These are phyloP conservation scores for Aphanoascus verrucosus DNA, from an alignment of 2,329 filamentous ascomycete species.

Conservation along the genomic window DNA sequence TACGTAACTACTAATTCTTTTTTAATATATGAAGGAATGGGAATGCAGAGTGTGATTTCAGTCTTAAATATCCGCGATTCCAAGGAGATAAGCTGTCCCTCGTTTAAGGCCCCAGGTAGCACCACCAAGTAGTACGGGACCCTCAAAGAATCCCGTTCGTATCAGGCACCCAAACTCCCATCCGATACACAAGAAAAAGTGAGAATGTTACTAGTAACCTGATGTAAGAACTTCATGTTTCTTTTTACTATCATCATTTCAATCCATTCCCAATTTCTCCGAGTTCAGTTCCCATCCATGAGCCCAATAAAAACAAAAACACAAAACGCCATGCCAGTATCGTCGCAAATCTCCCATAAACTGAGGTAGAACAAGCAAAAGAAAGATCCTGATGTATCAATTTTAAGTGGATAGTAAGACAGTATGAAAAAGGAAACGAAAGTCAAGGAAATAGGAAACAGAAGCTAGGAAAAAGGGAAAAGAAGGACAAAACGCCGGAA, in stretches of 20 bases:
- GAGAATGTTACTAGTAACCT: not conserved
- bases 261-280: not conserved
- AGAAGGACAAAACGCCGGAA: not conserved
- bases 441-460: too few species aligned
- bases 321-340: conserved; percentile 1
- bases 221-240: not conserved
- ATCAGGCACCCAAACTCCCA: not conserved
- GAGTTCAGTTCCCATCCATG: not conserved
- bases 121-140: too few species aligned
- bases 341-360: not conserved
- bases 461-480: too few species aligned
- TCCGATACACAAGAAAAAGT: not conserved
- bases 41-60: too few species aligned
- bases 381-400: not conserved
- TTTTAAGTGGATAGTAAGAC: conserved; percentile 1
- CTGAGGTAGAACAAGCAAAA: not conserved
- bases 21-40: too few species aligned
- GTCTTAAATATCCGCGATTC: too few species aligned
- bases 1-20: too few species aligned
- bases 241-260: not conserved
- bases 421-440: too few species aligned
- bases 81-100: too few species aligned
- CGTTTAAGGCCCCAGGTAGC: too few species aligned
- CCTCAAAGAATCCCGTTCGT: not conserved
- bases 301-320: not conserved